These are phyloP conservation scores for Botrytis medusae DNA, from an alignment of 2,329 filamentous ascomycete species.

Conservation along the genomic window DNA sequence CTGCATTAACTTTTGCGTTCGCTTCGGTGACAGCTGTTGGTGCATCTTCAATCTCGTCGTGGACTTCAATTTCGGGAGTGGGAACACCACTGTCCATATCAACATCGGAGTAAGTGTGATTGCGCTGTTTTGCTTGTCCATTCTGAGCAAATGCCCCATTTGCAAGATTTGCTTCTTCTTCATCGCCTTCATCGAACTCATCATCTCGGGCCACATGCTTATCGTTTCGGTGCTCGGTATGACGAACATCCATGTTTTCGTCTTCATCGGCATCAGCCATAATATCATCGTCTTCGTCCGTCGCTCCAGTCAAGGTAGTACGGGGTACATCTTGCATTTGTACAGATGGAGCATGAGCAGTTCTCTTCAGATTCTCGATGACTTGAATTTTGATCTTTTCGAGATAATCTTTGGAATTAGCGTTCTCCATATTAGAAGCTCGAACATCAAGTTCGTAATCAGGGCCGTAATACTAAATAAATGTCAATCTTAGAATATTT, in stretches of 20 bases:
- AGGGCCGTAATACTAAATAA: slow-evolving; percentile 79
- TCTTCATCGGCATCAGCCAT: slow-evolving; percentile 76
- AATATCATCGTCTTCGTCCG: slow-evolving; percentile 66
- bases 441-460: slow-evolving; percentile 90
- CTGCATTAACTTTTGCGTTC: slow-evolving; percentile 39
- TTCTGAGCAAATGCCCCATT: slow-evolving; percentile 63
- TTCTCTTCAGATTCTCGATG: slow-evolving; percentile 82
- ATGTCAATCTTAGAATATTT: slow-evolving; percentile 30
- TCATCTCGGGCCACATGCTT: slow-evolving; percentile 72
- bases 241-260: slow-evolving; percentile 77
- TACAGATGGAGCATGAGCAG: slow-evolving; percentile 83
- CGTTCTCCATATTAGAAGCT: slow-evolving; percentile 86
- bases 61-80: slow-evolving; percentile 40
- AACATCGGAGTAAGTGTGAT: slow-evolving; percentile 55
- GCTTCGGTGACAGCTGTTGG: slow-evolving; percentile 33
- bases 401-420: slow-evolving; percentile 79
- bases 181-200: slow-evolving; percentile 85
- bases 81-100: slow-evolving; percentile 53
- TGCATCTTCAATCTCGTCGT: slow-evolving; percentile 32
- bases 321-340: slow-evolving; percentile 80
- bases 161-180: slow-evolving; percentile 73
- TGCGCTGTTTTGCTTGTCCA: slow-evolving; percentile 51
- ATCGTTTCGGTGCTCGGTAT: slow-evolving; percentile 81
- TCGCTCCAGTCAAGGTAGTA: slow-evolving; percentile 60
- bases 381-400: slow-evolving; percentile 79